A percentile compares a stretch with the other conserved stretches of the same genome.
Conservation (phyloP, 2,329 filamentous ascomycete species). For the Neonectria punicea region DNA sequence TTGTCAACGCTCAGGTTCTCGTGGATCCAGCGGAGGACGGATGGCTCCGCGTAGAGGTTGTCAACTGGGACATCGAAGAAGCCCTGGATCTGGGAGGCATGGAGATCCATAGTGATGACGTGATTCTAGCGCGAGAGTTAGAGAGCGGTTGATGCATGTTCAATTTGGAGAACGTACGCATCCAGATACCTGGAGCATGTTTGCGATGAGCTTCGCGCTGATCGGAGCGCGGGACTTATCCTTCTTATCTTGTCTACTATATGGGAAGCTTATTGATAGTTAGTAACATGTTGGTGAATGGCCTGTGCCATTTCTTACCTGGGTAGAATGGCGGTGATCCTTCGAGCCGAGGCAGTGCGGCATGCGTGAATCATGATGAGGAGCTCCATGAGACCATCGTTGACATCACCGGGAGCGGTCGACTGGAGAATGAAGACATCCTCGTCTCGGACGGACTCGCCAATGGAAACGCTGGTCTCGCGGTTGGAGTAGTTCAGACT, state of each 20-base stretch:
- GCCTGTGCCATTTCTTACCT: conserved; percentile 48
- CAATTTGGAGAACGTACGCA: conserved; percentile 58
- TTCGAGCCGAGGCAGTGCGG: conserved; percentile 74
- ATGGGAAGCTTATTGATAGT: conserved; percentile 74
- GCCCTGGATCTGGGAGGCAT: conserved; percentile 92
- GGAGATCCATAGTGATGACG: conserved; percentile 94
- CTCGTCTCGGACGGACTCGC: conserved; percentile 95
- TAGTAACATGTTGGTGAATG: no score
- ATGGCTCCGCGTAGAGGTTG: conserved; percentile 93
- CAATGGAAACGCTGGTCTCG: conserved; percentile 90
- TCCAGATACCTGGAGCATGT: conserved; percentile 95
- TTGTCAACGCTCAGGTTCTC: conserved; percentile 85
- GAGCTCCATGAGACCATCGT: conserved; percentile 97
- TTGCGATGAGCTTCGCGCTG: conserved; percentile 93
- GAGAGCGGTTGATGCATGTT: not conserved
- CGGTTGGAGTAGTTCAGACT: conserved; percentile 88
- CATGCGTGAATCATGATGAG: conserved; percentile 99
- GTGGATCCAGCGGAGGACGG: conserved; percentile 89
- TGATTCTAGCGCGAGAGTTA: conserved; percentile 49
- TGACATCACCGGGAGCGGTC: conserved; percentile 94
- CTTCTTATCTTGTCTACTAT: conserved; percentile 97
- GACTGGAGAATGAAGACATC: conserved; percentile 99
- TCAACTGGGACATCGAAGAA: conserved; percentile 87
- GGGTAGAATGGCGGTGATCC: conserved; percentile 94
- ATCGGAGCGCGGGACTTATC: conserved; percentile 94